Conservation (phyloP, 1,284 basidiomycete genomes). For the Thecaphora frezii region DNA sequence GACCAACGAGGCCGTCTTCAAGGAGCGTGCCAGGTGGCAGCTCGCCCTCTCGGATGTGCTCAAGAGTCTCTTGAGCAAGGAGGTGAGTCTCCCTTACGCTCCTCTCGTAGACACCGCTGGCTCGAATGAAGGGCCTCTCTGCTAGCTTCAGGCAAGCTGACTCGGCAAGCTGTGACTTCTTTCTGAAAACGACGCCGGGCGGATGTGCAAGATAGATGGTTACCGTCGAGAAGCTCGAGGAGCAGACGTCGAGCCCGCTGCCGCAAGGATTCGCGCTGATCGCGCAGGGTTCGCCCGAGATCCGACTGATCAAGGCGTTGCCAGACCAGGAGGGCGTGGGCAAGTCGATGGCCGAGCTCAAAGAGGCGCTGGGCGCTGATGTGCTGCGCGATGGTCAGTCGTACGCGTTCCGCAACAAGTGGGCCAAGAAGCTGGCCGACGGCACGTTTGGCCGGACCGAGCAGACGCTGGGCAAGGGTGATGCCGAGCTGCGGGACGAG, state of each 20-base stretch:
- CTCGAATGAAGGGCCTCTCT: background rate
- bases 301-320: conserved; percentile 49
- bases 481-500: conserved; percentile 39
- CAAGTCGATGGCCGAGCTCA: conserved; percentile 44
- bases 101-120: too few species aligned
- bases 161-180: too few species aligned
- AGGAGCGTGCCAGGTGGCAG: conserved; percentile 54
- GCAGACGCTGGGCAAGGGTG: conserved; percentile 23
- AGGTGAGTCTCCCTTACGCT: conserved; percentile 15
- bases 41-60: conserved; percentile 50
- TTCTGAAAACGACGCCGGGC: too few species aligned
- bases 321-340: conserved; percentile 43
- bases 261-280: conserved; percentile 32
- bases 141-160: background rate
- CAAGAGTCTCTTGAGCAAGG: conserved; percentile 49
- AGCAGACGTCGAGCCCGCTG: conserved; percentile 33
- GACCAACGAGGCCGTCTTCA: conserved; percentile 44
- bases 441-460: conserved; percentile 78
- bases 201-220: too few species aligned
- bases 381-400: conserved; percentile 71
- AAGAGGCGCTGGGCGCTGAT: conserved; percentile 51
- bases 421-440: conserved; percentile 88
- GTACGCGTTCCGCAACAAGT: conserved; percentile 93
- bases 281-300: conserved; percentile 52
- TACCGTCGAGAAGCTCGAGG: conserved; percentile 39